These are phyloP conservation scores for Epichloe brachyelytri DNA, from an alignment of 2,329 filamentous ascomycete genomes.

Conservation along the genomic window DNA sequence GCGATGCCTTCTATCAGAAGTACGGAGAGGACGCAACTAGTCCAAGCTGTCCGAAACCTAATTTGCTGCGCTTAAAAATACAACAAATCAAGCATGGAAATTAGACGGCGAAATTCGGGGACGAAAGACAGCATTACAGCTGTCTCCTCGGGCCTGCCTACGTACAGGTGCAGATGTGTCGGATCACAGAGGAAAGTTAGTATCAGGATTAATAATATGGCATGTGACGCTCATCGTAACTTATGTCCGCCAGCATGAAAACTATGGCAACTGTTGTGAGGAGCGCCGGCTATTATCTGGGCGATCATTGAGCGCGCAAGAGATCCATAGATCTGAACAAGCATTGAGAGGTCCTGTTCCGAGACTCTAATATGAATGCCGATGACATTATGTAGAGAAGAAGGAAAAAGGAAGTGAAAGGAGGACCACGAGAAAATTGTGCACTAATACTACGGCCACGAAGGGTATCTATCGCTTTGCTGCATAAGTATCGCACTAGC, in stretches of 20 bases:
- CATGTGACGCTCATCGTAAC: slow-evolving; percentile 33
- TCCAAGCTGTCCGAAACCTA: slow-evolving; percentile 75
- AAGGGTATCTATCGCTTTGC: slow-evolving; percentile 8
- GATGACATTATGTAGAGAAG: slow-evolving; percentile 57
- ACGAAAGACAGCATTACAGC: background rate
- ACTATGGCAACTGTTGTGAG: slow-evolving; percentile 57
- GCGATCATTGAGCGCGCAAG: slow-evolving; percentile 95
- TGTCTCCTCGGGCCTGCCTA: background rate
- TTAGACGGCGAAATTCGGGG: background rate
- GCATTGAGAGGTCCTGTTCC: slow-evolving; percentile 78
- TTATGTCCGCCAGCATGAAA: slow-evolving; percentile 31
- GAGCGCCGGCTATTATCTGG: slow-evolving; percentile 69
- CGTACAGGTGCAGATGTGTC: background rate
- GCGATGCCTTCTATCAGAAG: slow-evolving; percentile 71
- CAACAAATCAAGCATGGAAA: slow-evolving; percentile 49
- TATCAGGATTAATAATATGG: slow-evolving; percentile 8
- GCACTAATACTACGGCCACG: background rate
- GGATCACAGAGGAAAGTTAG: background rate
- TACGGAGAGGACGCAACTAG: slow-evolving; percentile 65
- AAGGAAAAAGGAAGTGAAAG: slow-evolving; percentile 15
- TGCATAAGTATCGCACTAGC: slow-evolving; percentile 14
- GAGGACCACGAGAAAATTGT: slow-evolving; percentile 13
- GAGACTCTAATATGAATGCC: slow-evolving; percentile 99
- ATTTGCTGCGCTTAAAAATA: slow-evolving; percentile 70
- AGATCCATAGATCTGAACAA: slow-evolving; percentile 83